These are phyloP conservation scores for Cercospora nicotianae DNA, from an alignment of 2,329 filamentous ascomycete genomes.

Conservation along the genomic window DNA sequence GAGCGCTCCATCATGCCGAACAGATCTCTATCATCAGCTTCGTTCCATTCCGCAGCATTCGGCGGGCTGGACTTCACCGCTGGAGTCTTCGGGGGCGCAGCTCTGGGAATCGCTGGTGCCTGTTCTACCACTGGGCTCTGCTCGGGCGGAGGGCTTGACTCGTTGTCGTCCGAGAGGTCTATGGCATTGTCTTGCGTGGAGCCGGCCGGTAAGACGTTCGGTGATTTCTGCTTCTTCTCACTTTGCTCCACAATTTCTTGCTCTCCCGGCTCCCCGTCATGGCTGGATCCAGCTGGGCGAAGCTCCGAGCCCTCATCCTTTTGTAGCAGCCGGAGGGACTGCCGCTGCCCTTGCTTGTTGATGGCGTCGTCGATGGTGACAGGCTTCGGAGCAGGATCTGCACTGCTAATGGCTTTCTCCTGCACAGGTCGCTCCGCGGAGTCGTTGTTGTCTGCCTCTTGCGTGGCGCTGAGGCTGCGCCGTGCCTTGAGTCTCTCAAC, in stretches of 20 bases:
- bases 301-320: not conserved
- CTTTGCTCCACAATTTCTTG: not conserved
- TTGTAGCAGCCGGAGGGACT: not conserved
- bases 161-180: constrained; percentile 3
- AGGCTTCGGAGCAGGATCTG: not conserved
- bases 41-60: constrained; percentile 6
- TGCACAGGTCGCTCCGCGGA: not conserved
- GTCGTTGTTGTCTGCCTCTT: not conserved
- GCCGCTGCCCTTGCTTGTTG: not conserved
- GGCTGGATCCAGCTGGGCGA: not conserved
- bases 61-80: constrained; percentile 22
- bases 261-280: not conserved
- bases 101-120: not conserved
- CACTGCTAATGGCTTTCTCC: not conserved
- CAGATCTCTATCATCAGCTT: constrained; percentile 11
- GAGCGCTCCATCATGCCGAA: constrained; percentile 11
- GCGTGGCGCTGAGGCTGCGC: not conserved
- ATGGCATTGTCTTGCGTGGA: constrained; percentile 5
- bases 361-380: not conserved
- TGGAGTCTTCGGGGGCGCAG: not conserved
- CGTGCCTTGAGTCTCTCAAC: not conserved
- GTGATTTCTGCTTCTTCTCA: not conserved
- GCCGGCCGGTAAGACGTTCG: not conserved
- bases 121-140: not conserved
- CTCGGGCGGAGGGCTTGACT: constrained; percentile 10